Base-by-base conservation (phyloP, 768 basidiomycete species). In the Rhizopogon vulgaris region DNA sequence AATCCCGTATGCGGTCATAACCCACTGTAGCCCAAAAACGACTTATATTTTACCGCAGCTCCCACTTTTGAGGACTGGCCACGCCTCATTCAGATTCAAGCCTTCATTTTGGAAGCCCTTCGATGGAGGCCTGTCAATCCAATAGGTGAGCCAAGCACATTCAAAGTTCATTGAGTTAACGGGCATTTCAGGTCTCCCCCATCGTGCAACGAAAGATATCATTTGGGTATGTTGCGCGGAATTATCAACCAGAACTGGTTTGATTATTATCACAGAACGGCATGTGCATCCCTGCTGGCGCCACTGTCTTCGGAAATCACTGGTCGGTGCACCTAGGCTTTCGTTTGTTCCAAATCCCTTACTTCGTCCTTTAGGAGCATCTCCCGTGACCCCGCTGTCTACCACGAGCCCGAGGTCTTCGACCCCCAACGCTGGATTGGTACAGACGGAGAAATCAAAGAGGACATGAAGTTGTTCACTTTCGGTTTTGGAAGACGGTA, bases 371-470 rank as follows among this genome's bases (percentile, higher is more conserved):
- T 37, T 22, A 70, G 71, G 76, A 68, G 75, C 1, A 71, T 81
- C 12, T 74, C 73, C 3, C 72, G 78, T 25, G 79, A 82, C 55
- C 79, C 80, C 0, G 60, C 56, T 6, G 64, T 73, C 24, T 82
- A 77, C 63, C 73, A 74, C 0, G 71, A 82, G 41, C 79, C 80
- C 1, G 78, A 83, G 52, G 55, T 40, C n/a, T 82, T 83, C 61
- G 62, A 77, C 34, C 79, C 79, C 2, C 72, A 76, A 55, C 66
- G 80, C 28, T 83, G 80, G 79, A 48, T 80, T 12, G 87, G 40
- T 11, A 8, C 27, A 15, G 66, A 76, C 2, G 75, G 74, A 3
- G 69, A 65, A 39, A 43, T 80, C 3, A 67, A 68, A 36, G 75
- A 78, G 10, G 74, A 78, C 46, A 55, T 78, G 18, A 75, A 69